Base-by-base conservation (phyloP, 1,284 basidiomycete species). In the Cutaneotrichosporon cutaneum region DNA sequence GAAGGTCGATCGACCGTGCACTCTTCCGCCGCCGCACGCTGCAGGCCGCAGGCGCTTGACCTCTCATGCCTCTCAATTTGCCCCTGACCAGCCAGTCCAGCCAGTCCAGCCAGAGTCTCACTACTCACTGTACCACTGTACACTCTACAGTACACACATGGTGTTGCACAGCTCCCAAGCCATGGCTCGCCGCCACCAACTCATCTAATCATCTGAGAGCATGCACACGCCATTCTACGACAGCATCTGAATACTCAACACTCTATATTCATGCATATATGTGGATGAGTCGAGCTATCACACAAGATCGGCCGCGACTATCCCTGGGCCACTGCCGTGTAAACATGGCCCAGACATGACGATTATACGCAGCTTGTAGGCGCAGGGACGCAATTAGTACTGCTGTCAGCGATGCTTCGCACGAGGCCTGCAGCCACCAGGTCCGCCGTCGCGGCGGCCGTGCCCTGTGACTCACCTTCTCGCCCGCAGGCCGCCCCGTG, bases 401-500 rank as follows among this genome's bases (percentile, higher is more conserved):
- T 42, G 39, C 18, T n/a, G 39, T 42, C 39, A 42, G 39, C 16
- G 18, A 7, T 42, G 18, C 35, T 7, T 36, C 16, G 9, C 30
- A 30, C 30, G 30, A 4, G 30, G 30, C n/a, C n/a, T 30, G 30
- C 30, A 30, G 30, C 30, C 18, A 3, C 26, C 48, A 51, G 27
- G 16, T 32, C 24, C 11, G 24, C 5, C 16, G 35, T 9, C 50
- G 8, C 3, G 3, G 26, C 7, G 44, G n/a, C n/a, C n/a, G 44
- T 22, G 45, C 22, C 26, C 22, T 13, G 26, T 39, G 22, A 54
- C 52, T 56, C 45, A 56, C 55, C 73, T 79, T 80, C 68, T 80
- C 78, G 44, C 78, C 78, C 16, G 73, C 78, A 39, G 70, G 64
- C 64, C 78, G 69, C 24, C 78, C 77, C 21, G 68, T 73, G 14